phyloP scores from a whole-genome alignment of 495 filamentous ascomycete genomes.

The Talaromyces adpressus region DNA sequence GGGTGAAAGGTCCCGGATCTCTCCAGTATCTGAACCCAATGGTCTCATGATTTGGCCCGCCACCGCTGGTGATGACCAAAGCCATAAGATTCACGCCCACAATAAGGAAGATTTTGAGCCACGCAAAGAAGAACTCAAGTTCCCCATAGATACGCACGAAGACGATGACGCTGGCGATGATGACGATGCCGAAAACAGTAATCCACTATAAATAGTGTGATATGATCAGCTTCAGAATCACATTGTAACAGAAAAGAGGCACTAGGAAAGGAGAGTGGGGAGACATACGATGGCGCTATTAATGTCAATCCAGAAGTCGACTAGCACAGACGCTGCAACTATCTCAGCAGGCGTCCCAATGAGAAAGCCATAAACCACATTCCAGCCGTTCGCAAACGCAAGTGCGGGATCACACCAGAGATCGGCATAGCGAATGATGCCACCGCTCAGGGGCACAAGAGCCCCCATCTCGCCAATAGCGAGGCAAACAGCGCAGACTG shows the following conservation, averaged over 20 bases:
- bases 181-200: slow-evolving; percentile 33
- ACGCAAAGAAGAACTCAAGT: slow-evolving; percentile 35
- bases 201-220: slow-evolving; percentile 23
- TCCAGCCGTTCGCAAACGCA: slow-evolving; percentile 24
- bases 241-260: no score
- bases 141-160: slow-evolving; percentile 41
- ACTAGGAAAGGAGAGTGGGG: no score
- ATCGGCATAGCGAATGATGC: slow-evolving; percentile 20
- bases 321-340: slow-evolving; percentile 38
- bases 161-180: slow-evolving; percentile 35
- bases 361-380: slow-evolving; percentile 22
- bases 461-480: slow-evolving; percentile 21
- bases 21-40: slow-evolving; percentile 27
- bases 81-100: slow-evolving; percentile 39
- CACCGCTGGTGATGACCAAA: slow-evolving; percentile 29
- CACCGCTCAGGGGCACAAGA: slow-evolving; percentile 22
- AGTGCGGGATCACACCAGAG: slow-evolving; percentile 24
- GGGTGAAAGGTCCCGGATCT: slow-evolving; percentile 31
- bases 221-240: no score
- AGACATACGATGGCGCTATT: slow-evolving; percentile 18
- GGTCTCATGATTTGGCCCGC: slow-evolving; percentile 27
- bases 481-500: slow-evolving; percentile 15
- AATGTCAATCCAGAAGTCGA: slow-evolving; percentile 38
- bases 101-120: slow-evolving; percentile 39
- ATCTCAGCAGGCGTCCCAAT: slow-evolving; percentile 34